These are phyloP conservation scores for Sporothrix inflata DNA, from an alignment of 2,329 filamentous ascomycete genomes.

Conservation along the genomic window DNA sequence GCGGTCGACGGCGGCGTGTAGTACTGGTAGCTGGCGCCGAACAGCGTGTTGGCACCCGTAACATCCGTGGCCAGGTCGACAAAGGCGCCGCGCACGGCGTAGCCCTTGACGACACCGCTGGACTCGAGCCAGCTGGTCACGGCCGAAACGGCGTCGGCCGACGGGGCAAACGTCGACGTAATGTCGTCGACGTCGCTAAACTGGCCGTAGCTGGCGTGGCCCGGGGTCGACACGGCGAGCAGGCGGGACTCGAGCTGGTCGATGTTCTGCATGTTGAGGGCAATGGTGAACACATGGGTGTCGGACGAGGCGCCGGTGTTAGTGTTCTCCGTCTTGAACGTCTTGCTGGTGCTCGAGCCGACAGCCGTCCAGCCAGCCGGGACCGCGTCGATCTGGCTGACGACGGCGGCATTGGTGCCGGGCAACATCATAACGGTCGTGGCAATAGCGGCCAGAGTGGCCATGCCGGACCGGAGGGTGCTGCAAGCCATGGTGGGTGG, in stretches of 20 bases:
- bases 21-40: conserved; percentile 39
- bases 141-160: conserved; percentile 49
- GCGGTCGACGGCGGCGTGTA: conserved; percentile 30
- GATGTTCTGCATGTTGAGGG: conserved; percentile 37
- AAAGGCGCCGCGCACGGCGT: conserved; percentile 47
- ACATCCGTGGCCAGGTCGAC: conserved; percentile 39
- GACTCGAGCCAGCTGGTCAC: conserved; percentile 60
- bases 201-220: conserved; percentile 60
- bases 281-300: conserved; percentile 36
- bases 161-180: conserved; percentile 55
- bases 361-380: conserved; percentile 31
- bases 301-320: background rate
- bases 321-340: conserved; percentile 9
- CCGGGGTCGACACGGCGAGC: conserved; percentile 64
- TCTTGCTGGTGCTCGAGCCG: background rate
- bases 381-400: conserved; percentile 30
- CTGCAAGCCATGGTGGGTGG: conserved; percentile 27
- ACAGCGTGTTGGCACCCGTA: conserved; percentile 37
- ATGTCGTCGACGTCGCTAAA: conserved; percentile 63
- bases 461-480: conserved; percentile 27
- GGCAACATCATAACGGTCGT: conserved; percentile 26
- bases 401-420: conserved; percentile 26
- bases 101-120: conserved; percentile 49
- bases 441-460: conserved; percentile 17
- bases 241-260: conserved; percentile 58